Base-by-base conservation (phyloP, 345 rosid genomes). In the Pelargonium nanum region DNA sequence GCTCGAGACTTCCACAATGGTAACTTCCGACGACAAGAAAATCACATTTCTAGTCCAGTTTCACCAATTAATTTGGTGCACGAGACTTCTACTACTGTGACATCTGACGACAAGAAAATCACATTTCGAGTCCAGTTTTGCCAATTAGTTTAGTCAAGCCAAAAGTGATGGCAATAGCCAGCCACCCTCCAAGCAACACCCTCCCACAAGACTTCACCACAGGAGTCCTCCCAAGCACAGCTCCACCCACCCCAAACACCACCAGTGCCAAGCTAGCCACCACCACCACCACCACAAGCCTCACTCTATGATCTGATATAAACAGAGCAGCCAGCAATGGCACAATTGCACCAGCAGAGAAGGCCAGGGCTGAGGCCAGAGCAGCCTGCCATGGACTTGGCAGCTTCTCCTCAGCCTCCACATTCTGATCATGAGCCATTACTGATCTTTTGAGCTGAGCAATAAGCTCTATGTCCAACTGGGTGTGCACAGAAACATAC, bases 141-240 rank as follows among this genome's bases (percentile, higher is more conserved):
- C 88, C 96, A 48, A 91, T 82, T 65, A 86, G 68, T 76, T 79
- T 91, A 61, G 98, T 88, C 17, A 91, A 66, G 9, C 92, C 96
- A 72, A 77, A 91, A 22, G 98, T 91, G 20, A 88, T 57, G 17
- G 91, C 96, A 96, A 92, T 92, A 28, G 98, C 98, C 20, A 92
- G 52, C 90, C 96, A 87, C 1, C 98, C 98, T 16, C 98, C 98
- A 16, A 87, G 32, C 71, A 91, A 72, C 65, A 91, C 95, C 80
- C 98, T 80, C 50, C 58, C 64, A 5, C 84, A 57, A 1, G 96
- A 85, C 70, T 70, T 70, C 44, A 78, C 59, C 45, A 19, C 70
- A 0, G 92, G 87, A 0, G 89, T 85, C 59, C 82, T 85, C 61
- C 98, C 98, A 40, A 91, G 26, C n/a, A 80, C 74, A 1, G 96